Conservation (phyloP, 2,329 filamentous ascomycete species). For the Xylariaceae sp. region DNA sequence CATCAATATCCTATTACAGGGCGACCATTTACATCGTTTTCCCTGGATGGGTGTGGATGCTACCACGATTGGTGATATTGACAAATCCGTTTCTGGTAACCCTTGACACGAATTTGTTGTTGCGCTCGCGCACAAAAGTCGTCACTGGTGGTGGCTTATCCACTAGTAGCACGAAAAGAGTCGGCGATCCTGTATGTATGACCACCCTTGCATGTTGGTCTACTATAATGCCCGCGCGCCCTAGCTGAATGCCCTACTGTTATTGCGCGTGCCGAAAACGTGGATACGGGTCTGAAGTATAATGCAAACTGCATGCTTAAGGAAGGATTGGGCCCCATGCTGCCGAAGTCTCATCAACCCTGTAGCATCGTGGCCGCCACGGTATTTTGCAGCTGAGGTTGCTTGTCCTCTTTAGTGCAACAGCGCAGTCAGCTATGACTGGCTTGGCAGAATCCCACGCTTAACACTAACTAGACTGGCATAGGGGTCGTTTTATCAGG, state of each 20-base stretch:
- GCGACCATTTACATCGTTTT: slow-evolving; percentile 12
- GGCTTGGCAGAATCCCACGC: slow-evolving; percentile 27
- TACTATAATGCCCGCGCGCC: slow-evolving; percentile 1
- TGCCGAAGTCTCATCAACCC: slow-evolving; percentile 26
- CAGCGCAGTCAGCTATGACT: slow-evolving; percentile 13
- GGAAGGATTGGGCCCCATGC: slow-evolving; percentile 20
- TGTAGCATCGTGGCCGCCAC: slow-evolving; percentile 23
- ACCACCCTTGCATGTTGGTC: slow-evolving; percentile 17
- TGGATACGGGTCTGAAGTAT: slow-evolving; percentile 15
- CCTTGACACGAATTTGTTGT: slow-evolving; percentile 18
- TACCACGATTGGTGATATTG: slow-evolving; percentile 12
- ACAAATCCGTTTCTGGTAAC: slow-evolving; percentile 23
- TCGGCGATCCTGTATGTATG: slow-evolving; percentile 19
- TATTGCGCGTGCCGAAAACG: slow-evolving; percentile 21
- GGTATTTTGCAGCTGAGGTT: slow-evolving; percentile 28
- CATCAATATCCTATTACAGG: neutral
- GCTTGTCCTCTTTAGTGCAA: slow-evolving; percentile 13
- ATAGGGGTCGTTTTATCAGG: slow-evolving; percentile 10
- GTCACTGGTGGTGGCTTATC: slow-evolving; percentile 23
- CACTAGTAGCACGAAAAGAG: slow-evolving; percentile 11
- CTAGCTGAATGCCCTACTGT: slow-evolving; percentile 7
- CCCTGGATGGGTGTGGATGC: slow-evolving; percentile 6
- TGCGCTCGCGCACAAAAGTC: slow-evolving; percentile 5
- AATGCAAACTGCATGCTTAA: slow-evolving; percentile 17
- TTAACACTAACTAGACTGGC: slow-evolving; percentile 6